Conservation (phyloP, 768 basidiomycete genomes). For the Boletus coccyginus region DNA sequence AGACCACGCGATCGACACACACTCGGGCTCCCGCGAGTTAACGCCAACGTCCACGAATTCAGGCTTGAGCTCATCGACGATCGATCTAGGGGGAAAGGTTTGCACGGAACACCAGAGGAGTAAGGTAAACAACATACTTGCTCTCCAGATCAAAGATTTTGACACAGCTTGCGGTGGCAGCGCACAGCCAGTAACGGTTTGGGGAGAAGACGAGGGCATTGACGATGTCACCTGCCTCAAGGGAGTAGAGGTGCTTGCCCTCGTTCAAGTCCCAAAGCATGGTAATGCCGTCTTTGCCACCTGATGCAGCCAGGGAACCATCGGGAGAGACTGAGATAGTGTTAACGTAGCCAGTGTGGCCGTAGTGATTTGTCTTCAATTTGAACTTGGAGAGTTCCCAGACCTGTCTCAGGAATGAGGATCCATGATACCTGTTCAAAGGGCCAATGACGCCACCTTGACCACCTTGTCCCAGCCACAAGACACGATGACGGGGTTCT, state of each 20-base stretch:
- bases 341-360: conserved; percentile 99
- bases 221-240: conserved; percentile 97
- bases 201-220: conserved; percentile 99
- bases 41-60: conserved; percentile 78
- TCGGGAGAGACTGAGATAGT: conserved; percentile 98
- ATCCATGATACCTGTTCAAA: background rate
- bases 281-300: conserved; percentile 99
- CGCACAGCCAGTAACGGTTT: conserved; percentile 99
- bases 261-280: conserved; percentile 99
- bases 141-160: conserved; percentile 99
- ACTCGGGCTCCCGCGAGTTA: conserved; percentile 80
- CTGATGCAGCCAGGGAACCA: conserved; percentile 97
- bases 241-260: conserved; percentile 99
- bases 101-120: background rate
- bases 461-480: conserved; percentile 99
- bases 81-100: conserved; percentile 55
- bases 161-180: conserved; percentile 94
- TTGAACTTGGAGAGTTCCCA: conserved; percentile 99
- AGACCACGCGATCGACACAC: conserved; percentile 97
- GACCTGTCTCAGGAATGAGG: conserved; percentile 60
- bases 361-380: conserved; percentile 99
- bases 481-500: conserved; percentile 98
- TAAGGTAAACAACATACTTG: conserved; percentile 63
- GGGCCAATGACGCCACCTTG: conserved; percentile 63
- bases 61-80: conserved; percentile 98